Evolutionary conservation across 192 early-diverging fungal genomes (phyloP).

Genomic region (Coemansia sp.): DNA sequence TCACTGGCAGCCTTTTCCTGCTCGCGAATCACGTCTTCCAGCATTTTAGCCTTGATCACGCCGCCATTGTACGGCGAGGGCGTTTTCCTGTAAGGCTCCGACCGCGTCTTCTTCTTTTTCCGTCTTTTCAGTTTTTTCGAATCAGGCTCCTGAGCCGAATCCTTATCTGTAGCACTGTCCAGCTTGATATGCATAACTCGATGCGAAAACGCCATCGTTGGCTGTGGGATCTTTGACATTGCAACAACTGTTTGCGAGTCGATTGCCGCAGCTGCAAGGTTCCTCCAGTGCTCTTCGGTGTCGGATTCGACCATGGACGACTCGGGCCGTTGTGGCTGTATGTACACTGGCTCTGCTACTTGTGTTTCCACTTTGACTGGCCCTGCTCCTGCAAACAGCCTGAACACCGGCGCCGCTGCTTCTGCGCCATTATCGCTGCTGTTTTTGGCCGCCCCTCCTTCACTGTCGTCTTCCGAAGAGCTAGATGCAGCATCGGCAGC

Average conservation of each 20-base stretch:
- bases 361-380: slow-evolving; percentile 42
- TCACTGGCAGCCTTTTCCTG: slow-evolving; percentile 27
- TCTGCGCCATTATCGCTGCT: not conserved
- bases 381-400: slow-evolving; percentile 41
- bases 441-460: not conserved
- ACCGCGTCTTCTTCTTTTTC: slow-evolving; percentile 4
- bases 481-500: not conserved
- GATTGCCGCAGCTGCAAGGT: slow-evolving; percentile 30
- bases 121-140: slow-evolving; percentile 5
- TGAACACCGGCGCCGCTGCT: slow-evolving; percentile 25
- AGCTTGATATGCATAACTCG: slow-evolving; percentile 36
- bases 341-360: slow-evolving; percentile 17
- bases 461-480: not conserved
- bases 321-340: slow-evolving; percentile 30
- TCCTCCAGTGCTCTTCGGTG: slow-evolving; percentile 48
- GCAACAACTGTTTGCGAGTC: slow-evolving; percentile 25
- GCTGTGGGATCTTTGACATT: slow-evolving; percentile 26
- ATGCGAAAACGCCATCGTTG: slow-evolving; percentile 28
- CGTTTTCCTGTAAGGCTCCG: slow-evolving; percentile 17
- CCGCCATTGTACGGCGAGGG: slow-evolving; percentile 48
- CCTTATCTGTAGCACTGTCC: not conserved
- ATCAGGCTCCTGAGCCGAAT: not conserved
- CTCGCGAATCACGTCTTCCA: slow-evolving; percentile 42
- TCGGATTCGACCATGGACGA: slow-evolving; percentile 36
- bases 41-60: slow-evolving; percentile 34